Percentiles rank a stretch among this genome's conserved stretches.
These are phyloP conservation scores for Tolypocladium ovalisporum DNA, from an alignment of 2,329 filamentous ascomycete species.

Conservation along the genomic window DNA sequence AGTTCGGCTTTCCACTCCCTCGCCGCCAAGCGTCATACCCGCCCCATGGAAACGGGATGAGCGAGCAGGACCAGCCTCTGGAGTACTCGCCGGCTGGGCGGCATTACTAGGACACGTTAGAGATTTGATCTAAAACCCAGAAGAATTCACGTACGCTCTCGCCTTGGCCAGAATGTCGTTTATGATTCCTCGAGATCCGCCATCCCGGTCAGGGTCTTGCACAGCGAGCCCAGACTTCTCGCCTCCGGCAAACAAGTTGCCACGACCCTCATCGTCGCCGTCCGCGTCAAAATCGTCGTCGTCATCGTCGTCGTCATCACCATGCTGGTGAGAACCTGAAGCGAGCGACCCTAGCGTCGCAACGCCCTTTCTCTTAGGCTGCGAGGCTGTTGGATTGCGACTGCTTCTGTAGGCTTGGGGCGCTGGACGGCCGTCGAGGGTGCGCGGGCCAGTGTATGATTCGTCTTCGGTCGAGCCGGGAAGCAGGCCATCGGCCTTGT, in stretches of 20 bases:
- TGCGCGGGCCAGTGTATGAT: slow-evolving; percentile 49
- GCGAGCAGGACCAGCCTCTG: slow-evolving; percentile 39
- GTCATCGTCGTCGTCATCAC: slow-evolving; percentile 49
- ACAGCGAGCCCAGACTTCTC: slow-evolving; percentile 70
- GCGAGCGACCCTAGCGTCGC: slow-evolving; percentile 49
- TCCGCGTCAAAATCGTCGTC: slow-evolving; percentile 44
- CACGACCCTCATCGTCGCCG: slow-evolving; percentile 45
- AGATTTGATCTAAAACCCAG: neutral
- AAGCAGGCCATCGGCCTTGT: slow-evolving; percentile 25
- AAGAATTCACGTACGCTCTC: slow-evolving; percentile 35
- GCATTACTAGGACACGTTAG: slow-evolving; percentile 39
- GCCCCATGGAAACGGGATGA: slow-evolving; percentile 53
- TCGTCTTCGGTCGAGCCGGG: slow-evolving; percentile 14
- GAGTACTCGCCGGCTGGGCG: slow-evolving; percentile 39
- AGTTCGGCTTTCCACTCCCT: slow-evolving; percentile 58
- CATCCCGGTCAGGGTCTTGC: slow-evolving; percentile 45
- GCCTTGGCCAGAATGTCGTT: slow-evolving; percentile 56
- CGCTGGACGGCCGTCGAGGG: slow-evolving; percentile 51
- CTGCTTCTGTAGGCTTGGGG: slow-evolving; percentile 25
- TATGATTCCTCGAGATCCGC: slow-evolving; percentile 44
- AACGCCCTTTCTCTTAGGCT: slow-evolving; percentile 47
- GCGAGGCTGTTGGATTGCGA: slow-evolving; percentile 22
- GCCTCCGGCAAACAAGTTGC: slow-evolving; percentile 72
- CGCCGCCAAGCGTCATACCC: slow-evolving; percentile 68
- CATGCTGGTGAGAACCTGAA: slow-evolving; percentile 34